phyloP scores from a whole-genome alignment of 2,329 filamentous ascomycete genomes.

The Alternaria triticina region DNA sequence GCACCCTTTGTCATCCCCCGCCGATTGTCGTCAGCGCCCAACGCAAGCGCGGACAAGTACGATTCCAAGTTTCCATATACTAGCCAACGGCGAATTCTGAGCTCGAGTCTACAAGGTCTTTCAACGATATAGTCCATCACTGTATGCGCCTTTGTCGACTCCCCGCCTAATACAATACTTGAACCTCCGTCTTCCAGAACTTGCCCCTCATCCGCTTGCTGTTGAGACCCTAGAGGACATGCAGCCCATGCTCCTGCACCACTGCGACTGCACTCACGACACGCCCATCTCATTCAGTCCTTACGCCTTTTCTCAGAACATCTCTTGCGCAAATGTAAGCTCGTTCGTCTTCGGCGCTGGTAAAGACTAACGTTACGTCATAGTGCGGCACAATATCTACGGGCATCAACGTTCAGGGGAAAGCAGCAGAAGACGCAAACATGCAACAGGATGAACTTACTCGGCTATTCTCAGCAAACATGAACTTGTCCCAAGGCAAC shows the following conservation, averaged over 20 bases:
- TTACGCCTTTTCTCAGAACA: slow-evolving; percentile 53
- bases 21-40: slow-evolving; percentile 32
- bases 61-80: slow-evolving; percentile 15
- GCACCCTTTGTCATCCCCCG: slow-evolving; percentile 23
- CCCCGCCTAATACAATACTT: slow-evolving; percentile 25
- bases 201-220: slow-evolving; percentile 13
- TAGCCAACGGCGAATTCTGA: slow-evolving; percentile 19
- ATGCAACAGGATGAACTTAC: slow-evolving; percentile 82
- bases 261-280: slow-evolving; percentile 49
- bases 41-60: slow-evolving; percentile 21
- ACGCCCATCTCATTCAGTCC: slow-evolving; percentile 51
- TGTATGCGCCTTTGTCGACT: slow-evolving; percentile 19
- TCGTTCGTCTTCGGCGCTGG: slow-evolving; percentile 12
- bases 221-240: slow-evolving; percentile 33
- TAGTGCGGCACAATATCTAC: slow-evolving; percentile 53
- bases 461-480: slow-evolving; percentile 77
- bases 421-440: slow-evolving; percentile 40
- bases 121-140: slow-evolving; percentile 20
- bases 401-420: slow-evolving; percentile 51
- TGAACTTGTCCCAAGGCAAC: slow-evolving; percentile 63
- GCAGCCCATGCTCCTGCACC: slow-evolving; percentile 48
- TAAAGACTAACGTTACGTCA: slow-evolving; percentile 45
- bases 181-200: background rate
- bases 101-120: slow-evolving; percentile 14
- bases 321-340: slow-evolving; percentile 56